Evolutionary conservation across 495 filamentous ascomycete genomes (phyloP), one percentile per base, ranked within the genome.

Genomic region (Daldinia bambusicola): DNA sequence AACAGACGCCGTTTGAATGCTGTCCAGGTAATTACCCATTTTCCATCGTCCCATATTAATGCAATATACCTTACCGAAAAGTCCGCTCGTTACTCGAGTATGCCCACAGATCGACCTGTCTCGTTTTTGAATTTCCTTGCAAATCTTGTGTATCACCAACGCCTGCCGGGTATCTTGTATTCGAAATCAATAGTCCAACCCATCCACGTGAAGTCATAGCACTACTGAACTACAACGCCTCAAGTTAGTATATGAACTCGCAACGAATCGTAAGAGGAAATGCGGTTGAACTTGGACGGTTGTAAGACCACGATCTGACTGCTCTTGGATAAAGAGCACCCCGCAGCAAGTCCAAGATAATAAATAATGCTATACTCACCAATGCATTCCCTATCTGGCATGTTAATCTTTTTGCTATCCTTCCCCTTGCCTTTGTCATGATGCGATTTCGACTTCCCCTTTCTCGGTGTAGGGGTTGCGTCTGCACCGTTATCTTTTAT

Each of bases 351-450:
- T n/a, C n/a, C n/a, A 22, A 22, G 16, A 12, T 22, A 48, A 48
- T 22, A 18, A 26, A 18, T 22, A 56, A 56, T 14, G 34, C 16
- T 69, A 41, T 55, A 69, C 70, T 66, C n/a, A 73, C 70, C 77
- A 32, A 80, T 69, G 80, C 93, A 96, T 75, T 95, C 92, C 53
- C 92, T 82, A 59, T 96, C 93, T 7, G 88, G 87, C 52, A 81
- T 71, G 12, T 79, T 73, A 10, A 60, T 67, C 22, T 74, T 74
- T 59, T 80, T 82, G 56, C 80, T 83, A 16, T 72, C 72, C 67
- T 80, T 83, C 13, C 58, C 68, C 51, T 83, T 84, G 12, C 76
- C 76, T 62, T 80, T 82, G 40, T 79, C 80, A 10, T 77, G 75
- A 34, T 76, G 74, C 55, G 70, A 77, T 65, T 84, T 86, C 14